Evolutionary conservation across 768 basidiomycete species (phyloP), one percentile per base, ranked within the genome.

Genomic region (Mycena albidolilacea): DNA sequence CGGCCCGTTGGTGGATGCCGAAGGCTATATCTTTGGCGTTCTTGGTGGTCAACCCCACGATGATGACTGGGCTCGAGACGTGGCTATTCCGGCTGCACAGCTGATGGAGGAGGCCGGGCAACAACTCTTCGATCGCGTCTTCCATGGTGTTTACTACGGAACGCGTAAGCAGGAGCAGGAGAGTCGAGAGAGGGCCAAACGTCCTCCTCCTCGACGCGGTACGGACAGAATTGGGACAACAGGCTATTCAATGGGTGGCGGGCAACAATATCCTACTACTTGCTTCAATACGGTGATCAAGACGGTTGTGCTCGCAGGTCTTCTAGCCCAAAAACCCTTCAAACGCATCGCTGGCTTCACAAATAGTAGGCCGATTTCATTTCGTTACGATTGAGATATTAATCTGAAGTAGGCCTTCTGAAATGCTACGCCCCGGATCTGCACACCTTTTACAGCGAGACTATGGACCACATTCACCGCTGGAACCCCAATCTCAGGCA

Each of bases 201-300:
- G n/a, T 61, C 30, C 30, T 3, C 30, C 4, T 30, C 30, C 30
- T 30, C 30, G 30, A 14, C 50, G 0, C 69, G 59, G 0, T 35
- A 59, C 0, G 67, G 67, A 0, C 37, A 35, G 3, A 30, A 39
- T 10, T 48, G 21, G 2, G 14, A 46, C 6, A n/a, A 69, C 9
- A 43, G 59, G 59, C 2, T 8, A 15, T 14, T 69, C 59, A 0
- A 69, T 69, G 67, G 67, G 67, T 3, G 67, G 67, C 5, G 67
- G 59, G 7, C 67, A 69, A 14, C 59, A 69, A 15, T 2, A 35
- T 0, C 67, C 67, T 0, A 30, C 5, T 2, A 8, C 35, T 0
- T 62, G 21, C 17, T 67, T 61, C 3, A n/a, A 61, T 14, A 23
- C 14, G 0, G 12, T 44, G 12, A 72, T 37, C 70, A 68, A 37